These are phyloP conservation scores for Mortierella alpina DNA, from an alignment of 192 early-diverging fungal species.

Conservation along the genomic window DNA sequence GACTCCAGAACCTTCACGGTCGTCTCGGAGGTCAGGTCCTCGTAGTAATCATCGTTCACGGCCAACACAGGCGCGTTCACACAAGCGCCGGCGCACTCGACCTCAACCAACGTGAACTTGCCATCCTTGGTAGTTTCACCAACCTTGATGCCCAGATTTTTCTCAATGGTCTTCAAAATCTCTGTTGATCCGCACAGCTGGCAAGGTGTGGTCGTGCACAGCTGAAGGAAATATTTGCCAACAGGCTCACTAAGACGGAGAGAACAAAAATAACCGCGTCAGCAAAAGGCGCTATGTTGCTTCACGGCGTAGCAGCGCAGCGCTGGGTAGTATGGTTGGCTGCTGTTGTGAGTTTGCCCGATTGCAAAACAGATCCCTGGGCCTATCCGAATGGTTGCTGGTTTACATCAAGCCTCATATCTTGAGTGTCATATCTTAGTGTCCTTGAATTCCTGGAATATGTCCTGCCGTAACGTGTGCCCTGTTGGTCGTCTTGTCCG, in stretches of 20 bases:
- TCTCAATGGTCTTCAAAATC: slow-evolving; percentile 89
- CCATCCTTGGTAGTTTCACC: slow-evolving; percentile 95
- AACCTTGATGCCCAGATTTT: slow-evolving; percentile 90
- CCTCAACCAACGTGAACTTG: slow-evolving; percentile 98
- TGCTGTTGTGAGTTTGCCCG: too few relatives aligned
- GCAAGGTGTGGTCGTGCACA: slow-evolving; percentile 99
- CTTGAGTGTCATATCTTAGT: too few relatives aligned
- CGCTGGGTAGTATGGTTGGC: too few relatives aligned
- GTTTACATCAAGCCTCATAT: too few relatives aligned
- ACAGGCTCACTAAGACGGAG: slow-evolving; percentile 81
- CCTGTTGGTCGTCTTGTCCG: not conserved
- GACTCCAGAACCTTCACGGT: slow-evolving; percentile 89
- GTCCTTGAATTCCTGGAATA: too few relatives aligned
- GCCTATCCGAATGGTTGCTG: too few relatives aligned
- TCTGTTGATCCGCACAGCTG: slow-evolving; percentile 93
- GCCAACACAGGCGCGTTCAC: slow-evolving; percentile 98
- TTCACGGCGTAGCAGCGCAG: too few relatives aligned
- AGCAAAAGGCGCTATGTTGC: too few relatives aligned
- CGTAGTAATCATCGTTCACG: slow-evolving; percentile 99
- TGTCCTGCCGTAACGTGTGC: too few relatives aligned
- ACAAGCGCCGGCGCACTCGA: slow-evolving; percentile 99
- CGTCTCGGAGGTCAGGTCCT: slow-evolving; percentile 94
- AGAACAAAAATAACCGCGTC: not conserved
- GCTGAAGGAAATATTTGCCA: slow-evolving; percentile 98
- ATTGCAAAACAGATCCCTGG: too few relatives aligned